Base-by-base conservation (phyloP, 176 grass and related monocot genomes). In the Carex cristatella region DNA sequence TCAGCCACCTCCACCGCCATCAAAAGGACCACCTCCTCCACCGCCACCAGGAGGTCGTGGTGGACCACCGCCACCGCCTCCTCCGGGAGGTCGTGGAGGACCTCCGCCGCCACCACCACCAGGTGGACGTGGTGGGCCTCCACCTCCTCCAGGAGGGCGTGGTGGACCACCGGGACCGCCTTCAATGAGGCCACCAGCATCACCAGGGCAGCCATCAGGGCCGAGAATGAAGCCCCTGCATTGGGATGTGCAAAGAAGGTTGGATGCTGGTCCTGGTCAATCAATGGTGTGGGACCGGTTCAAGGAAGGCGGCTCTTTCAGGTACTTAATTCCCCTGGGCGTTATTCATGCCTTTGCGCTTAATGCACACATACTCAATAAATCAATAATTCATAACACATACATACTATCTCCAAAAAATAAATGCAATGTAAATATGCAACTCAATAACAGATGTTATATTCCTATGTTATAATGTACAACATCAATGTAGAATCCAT, bases 251-350 rank as follows among this genome's bases (percentile, higher is more conserved):
- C 68, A 94, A 80, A 98, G 94, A 79, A 88, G 85, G 78, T 81
- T 65, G 38, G 69, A 91, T 82, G 83, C 88, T 31, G 89, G 95
- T 55, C 96, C 90, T 31, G 89, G 95, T 55, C 96, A 95, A n/a
- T 99, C 96, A 83, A 95, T 99, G 96, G 96, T 99, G 63, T 99
- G 96, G 96, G 93, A 95, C 87, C 90, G 92, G 78, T 91, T 99
- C 88, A 99, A 84, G 61, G 81, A 83, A 61, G 84, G 57, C 27
- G 93, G 96, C 56, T 99, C 96, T 61, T 99, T 99, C 93, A 99
- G 87, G 96, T 99, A 95, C 86, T 90, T 51, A 51, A 8, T 51
- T 51, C 38, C 32, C 3, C 8, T 28, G 55, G 16, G 61, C 59
- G 38, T 40, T 40, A 28, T 84, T 79, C 82, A 55, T 56, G 74